Base-by-base conservation (phyloP, 768 basidiomycete genomes). In the Mycena olivaceomarginata region DNA sequence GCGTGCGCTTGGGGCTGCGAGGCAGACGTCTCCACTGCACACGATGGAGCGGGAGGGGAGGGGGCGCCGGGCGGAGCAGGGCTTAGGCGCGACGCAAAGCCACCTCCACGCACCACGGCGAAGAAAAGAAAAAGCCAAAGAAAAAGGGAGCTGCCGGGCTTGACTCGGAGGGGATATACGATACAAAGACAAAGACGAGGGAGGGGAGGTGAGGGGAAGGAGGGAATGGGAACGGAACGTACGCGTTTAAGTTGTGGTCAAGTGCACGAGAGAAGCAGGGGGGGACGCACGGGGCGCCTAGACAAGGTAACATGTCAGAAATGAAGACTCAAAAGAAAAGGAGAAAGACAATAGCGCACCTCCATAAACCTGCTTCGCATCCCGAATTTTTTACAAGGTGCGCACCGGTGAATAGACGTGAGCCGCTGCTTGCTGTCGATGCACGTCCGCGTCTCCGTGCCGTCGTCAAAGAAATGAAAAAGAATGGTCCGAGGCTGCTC, bases 341-440 rank as follows among this genome's bases (percentile, higher is more conserved):
- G 25, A 25, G 25, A 25, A 25, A 25, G 25, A 25, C 25, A 25
- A 25, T 25, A 25, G 25, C 25, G 67, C 64, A 72, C 39, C 37
- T 91, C 89, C 88, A 96, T 91, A 80, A 95, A 95, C 67, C 93
- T 94, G 9, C 20, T 25, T 43, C 22, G 8, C 63, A 11, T 25
- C 12, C 39, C 11, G 20, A 57, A 25, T 25, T 25, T 25, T 25
- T 25, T 25, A 5, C 7, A 57, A 25, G 22, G 22, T 12, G 9
- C 92, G 18, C 78, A 94, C 94, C 90, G 87, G 63, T 92, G 88
- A 64, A 97, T 93, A 0, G 94, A 95, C 0, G 94, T 96, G 63
- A 96, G 82, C 37, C 96, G 86, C 82, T 97, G 96, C 81, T 97
- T 97, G 20, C 96, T 96, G 80, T 96, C 95, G 10, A 95, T 94